Evolutionary conservation across 768 basidiomycete species (phyloP).

Genomic region (Leccinum imitatum): DNA sequence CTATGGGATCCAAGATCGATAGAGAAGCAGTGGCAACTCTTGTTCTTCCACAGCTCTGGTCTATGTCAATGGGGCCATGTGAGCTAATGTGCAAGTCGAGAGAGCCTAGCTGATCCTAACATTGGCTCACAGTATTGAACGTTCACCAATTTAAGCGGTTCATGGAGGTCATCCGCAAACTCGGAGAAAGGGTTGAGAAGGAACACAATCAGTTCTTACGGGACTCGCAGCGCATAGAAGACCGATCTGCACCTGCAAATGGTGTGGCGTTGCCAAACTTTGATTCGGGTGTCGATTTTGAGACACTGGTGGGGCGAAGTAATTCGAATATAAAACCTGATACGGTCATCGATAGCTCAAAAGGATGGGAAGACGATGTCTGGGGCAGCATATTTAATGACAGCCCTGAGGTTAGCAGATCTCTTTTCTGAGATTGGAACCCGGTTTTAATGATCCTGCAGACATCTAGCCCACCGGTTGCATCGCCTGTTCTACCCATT

Average conservation of each 20-base stretch:
- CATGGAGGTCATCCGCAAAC: conserved; percentile 78
- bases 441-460: conserved; percentile 11
- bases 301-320: conserved; percentile 72
- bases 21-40: conserved; percentile 88
- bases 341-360: conserved; percentile 35
- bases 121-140: conserved; percentile 55
- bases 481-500: conserved; percentile 15
- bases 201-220: conserved; percentile 92
- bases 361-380: conserved; percentile 77
- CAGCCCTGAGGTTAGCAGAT: conserved; percentile 30
- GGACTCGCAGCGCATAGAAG: conserved; percentile 89
- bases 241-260: conserved; percentile 55
- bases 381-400: conserved; percentile 78
- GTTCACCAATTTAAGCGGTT: conserved; percentile 89
- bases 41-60: conserved; percentile 90
- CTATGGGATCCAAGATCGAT: conserved; percentile 94
- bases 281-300: conserved; percentile 75
- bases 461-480: conserved; percentile 18
- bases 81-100: conserved; percentile 30
- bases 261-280: conserved; percentile 38
- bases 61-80: conserved; percentile 97
- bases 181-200: conserved; percentile 83
- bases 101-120: neutral
- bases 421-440: neutral
- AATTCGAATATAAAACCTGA: conserved; percentile 49